Evolutionary conservation across 164 flowering plant species (phyloP).

Genomic region (Berberis vulgaris): DNA sequence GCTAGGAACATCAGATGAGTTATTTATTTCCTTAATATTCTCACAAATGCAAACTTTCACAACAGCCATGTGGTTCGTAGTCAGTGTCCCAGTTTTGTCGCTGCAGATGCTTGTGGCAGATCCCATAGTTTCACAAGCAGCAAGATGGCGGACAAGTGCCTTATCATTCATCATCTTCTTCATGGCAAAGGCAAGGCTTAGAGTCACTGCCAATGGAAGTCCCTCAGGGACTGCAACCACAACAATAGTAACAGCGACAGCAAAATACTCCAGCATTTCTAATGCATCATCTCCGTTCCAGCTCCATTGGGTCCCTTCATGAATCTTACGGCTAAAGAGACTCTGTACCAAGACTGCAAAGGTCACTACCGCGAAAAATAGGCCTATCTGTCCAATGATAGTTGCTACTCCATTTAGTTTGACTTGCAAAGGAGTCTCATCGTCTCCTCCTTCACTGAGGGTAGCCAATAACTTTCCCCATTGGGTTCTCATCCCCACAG

Average conservation of each 20-base stretch:
- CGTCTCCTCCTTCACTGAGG: conserved; percentile 95
- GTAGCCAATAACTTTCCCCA: conserved; percentile 99
- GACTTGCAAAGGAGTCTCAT: conserved; percentile 96
- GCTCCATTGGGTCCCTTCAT: conserved; percentile 55
- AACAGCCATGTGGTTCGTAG: conserved; percentile 92
- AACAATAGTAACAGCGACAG: conserved; percentile 92
- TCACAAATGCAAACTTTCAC: conserved; percentile 79
- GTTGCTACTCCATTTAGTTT: conserved; percentile 94
- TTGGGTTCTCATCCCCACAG: conserved; percentile 98
- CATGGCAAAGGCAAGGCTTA: conserved; percentile 99
- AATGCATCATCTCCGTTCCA: conserved; percentile 83
- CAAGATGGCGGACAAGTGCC: conserved; percentile 88
- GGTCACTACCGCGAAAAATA: conserved; percentile 85
- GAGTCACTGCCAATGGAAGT: conserved; percentile 84
- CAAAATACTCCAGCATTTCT: conserved; percentile 79
- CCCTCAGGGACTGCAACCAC: conserved; percentile 99
- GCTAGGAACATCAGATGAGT: conserved; percentile 17
- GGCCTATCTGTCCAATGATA: conserved; percentile 83
- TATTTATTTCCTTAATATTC: conserved; percentile 37
- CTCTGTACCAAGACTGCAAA: conserved; percentile 86
- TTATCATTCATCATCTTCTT: conserved; percentile 98
- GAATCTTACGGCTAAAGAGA: conserved; percentile 48
- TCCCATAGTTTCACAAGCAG: conserved; percentile 99
- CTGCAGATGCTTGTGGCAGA: conserved; percentile 90
- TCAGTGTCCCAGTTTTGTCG: conserved; percentile 95